Percentiles rank a stretch among this genome's conserved stretches.
phyloP scores from a whole-genome alignment of 2,329 filamentous ascomycete species.

The Ceratocystis cacaofunesta region DNA sequence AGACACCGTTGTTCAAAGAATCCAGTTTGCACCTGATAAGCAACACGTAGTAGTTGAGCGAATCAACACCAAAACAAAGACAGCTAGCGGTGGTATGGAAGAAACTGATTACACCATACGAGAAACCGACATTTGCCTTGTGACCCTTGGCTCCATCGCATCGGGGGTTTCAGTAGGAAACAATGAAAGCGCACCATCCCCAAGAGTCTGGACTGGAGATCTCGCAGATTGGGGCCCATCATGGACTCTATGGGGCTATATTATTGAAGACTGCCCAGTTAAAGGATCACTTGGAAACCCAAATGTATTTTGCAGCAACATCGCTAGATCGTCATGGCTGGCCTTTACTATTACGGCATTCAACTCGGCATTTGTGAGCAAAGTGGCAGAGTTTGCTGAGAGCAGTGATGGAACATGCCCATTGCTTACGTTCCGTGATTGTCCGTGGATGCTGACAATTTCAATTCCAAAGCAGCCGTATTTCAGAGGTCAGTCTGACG shows the following conservation, averaged over 20 bases:
- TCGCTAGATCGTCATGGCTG: constrained; percentile 26
- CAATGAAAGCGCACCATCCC: constrained; percentile 1
- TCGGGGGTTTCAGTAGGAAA: constrained; percentile 18
- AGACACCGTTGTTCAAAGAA: constrained; percentile 1
- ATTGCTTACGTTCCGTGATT: constrained; percentile 24
- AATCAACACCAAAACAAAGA: constrained; percentile 2
- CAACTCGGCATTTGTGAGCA: constrained; percentile 22
- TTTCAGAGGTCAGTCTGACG: constrained; percentile 26
- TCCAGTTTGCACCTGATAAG: not conserved
- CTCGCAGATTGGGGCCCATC: constrained; percentile 26
- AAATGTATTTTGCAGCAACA: constrained; percentile 25
- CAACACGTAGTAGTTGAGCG: not conserved
- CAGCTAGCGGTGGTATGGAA: not conserved
- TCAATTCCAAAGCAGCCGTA: constrained; percentile 29
- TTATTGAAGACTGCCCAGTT: constrained; percentile 24
- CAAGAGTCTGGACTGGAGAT: constrained; percentile 7
- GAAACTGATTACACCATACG: constrained; percentile 4
- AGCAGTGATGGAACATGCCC: constrained; percentile 23
- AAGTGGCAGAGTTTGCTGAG: constrained; percentile 20
- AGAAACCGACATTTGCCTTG: constrained; percentile 26
- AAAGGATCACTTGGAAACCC: constrained; percentile 27
- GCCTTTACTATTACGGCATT: constrained; percentile 29
- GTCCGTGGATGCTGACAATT: constrained; percentile 28
- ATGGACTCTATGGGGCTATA: constrained; percentile 29
- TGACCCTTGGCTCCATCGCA: constrained; percentile 27